Percentiles rank a stretch among this genome's conserved stretches.
These are phyloP conservation scores for Syncephalastrum sp. DNA, from an alignment of 371 early-diverging fungal species.

Conservation along the genomic window DNA sequence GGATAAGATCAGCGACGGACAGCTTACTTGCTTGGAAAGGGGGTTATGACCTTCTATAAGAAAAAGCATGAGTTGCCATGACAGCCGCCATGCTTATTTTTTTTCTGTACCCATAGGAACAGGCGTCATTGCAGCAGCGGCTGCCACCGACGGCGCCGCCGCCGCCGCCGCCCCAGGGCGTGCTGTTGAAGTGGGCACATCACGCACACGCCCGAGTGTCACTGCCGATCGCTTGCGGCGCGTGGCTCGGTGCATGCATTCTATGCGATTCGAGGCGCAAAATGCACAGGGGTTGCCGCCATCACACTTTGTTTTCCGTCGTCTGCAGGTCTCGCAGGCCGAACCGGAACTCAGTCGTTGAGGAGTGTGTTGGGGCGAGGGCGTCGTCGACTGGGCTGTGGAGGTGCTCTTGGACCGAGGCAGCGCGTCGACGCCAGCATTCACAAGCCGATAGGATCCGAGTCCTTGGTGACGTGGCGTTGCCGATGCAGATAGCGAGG, in stretches of 20 bases:
- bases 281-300: constrained; percentile 44
- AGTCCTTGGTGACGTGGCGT: too few relatives aligned
- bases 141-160: too few relatives aligned
- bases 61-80: too few relatives aligned
- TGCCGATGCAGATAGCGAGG: too few relatives aligned
- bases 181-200: constrained; percentile 1
- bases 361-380: constrained; percentile 7
- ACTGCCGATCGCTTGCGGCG: constrained; percentile 9
- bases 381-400: neutral
- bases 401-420: too few relatives aligned
- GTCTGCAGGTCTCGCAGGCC: constrained; percentile 44
- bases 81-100: too few relatives aligned
- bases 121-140: too few relatives aligned
- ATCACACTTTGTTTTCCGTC: constrained; percentile 49
- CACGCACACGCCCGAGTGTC: constrained; percentile 2
- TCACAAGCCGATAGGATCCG: too few relatives aligned
- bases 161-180: neutral
- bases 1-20: constrained; percentile 17
- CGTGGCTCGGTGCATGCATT: constrained; percentile 35
- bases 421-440: too few relatives aligned
- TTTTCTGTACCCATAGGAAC: too few relatives aligned
- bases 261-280: constrained; percentile 35
- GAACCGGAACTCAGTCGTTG: constrained; percentile 43
- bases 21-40: constrained; percentile 18
- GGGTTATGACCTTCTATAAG: too few relatives aligned